Percentiles rank a stretch among this genome's conserved stretches.
phyloP scores from a whole-genome alignment of 2,329 filamentous ascomycete species.

The Fusarium abutilonis region DNA sequence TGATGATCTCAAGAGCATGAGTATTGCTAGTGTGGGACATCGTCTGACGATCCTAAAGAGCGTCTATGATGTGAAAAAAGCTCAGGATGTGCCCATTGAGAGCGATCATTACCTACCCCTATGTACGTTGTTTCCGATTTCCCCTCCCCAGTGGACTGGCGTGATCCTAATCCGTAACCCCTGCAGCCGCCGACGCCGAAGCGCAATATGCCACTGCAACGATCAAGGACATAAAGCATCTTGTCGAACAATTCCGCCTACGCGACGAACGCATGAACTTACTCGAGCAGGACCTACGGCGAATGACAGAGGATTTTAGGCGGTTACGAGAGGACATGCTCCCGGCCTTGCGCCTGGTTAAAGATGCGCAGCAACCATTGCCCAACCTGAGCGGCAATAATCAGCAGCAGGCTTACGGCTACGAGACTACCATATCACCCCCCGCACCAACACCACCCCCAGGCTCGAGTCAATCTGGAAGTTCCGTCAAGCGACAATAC shows the following conservation, averaged over 20 bases:
- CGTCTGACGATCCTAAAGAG: constrained; percentile 93
- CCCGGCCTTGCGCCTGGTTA: constrained; percentile 87
- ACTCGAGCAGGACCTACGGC: constrained; percentile 83
- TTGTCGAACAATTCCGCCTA: constrained; percentile 88
- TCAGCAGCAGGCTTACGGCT: constrained; percentile 57
- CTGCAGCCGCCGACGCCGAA: constrained; percentile 85
- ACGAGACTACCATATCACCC: constrained; percentile 63
- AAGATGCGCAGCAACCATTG: constrained; percentile 89
- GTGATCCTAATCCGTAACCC: constrained; percentile 25
- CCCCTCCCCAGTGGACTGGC: constrained; percentile 37
- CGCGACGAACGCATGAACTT: constrained; percentile 90
- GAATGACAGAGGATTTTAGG: constrained; percentile 87
- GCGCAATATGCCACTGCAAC: constrained; percentile 87
- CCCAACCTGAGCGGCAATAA: constrained; percentile 61
- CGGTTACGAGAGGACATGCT: constrained; percentile 90
- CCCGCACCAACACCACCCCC: constrained; percentile 67
- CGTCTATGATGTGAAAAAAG: constrained; percentile 95
- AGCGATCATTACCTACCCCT: constrained; percentile 92
- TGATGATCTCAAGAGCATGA: constrained; percentile 95
- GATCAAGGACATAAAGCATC: constrained; percentile 88
- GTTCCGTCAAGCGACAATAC: constrained; percentile 74
- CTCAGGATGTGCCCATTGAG: constrained; percentile 90
- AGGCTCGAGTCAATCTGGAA: constrained; percentile 56
- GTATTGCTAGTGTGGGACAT: constrained; percentile 91
- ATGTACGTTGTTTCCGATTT: constrained; percentile 63